Evolutionary conservation across 352 stramenopile genomes (phyloP).

Genomic region (Phytophthora nicotianae): DNA sequence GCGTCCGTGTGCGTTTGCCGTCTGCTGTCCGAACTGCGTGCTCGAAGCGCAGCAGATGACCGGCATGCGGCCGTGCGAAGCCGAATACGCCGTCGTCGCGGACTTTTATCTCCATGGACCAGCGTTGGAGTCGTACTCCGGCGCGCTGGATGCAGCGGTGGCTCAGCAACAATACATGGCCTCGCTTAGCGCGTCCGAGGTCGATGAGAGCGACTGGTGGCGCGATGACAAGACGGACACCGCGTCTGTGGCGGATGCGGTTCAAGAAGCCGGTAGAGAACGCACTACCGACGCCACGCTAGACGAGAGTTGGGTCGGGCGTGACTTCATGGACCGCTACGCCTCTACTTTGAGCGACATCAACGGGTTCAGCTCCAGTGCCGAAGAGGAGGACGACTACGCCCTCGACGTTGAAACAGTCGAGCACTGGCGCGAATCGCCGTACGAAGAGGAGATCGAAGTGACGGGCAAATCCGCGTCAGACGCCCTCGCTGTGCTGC

Average conservation of each 20-base stretch:
- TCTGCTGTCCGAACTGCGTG: constrained; percentile 44
- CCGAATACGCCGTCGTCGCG: constrained; percentile 25
- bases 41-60: constrained; percentile 40
- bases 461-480: constrained; percentile 18
- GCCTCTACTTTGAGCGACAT: constrained; percentile 26
- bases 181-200: constrained; percentile 22
- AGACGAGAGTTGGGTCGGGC: constrained; percentile 31
- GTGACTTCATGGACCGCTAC: constrained; percentile 31
- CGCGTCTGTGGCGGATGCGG: constrained; percentile 12
- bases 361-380: constrained; percentile 31
- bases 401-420: constrained; percentile 14
- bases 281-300: constrained; percentile 17
- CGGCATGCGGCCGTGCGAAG: constrained; percentile 19
- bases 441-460: constrained; percentile 22
- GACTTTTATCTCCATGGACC: constrained; percentile 33
- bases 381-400: constrained; percentile 32
- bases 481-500: constrained; percentile 14
- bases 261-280: constrained; percentile 4
- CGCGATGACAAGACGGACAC: constrained; percentile 19
- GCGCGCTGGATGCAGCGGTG: constrained; percentile 14
- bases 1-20: constrained; percentile 17
- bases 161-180: constrained; percentile 13
- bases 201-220: constrained; percentile 31
- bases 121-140: constrained; percentile 24
- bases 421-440: constrained; percentile 20